Evolutionary conservation across 148 eudicot species (phyloP).

Genomic region (Dianthus caryophyllus): DNA sequence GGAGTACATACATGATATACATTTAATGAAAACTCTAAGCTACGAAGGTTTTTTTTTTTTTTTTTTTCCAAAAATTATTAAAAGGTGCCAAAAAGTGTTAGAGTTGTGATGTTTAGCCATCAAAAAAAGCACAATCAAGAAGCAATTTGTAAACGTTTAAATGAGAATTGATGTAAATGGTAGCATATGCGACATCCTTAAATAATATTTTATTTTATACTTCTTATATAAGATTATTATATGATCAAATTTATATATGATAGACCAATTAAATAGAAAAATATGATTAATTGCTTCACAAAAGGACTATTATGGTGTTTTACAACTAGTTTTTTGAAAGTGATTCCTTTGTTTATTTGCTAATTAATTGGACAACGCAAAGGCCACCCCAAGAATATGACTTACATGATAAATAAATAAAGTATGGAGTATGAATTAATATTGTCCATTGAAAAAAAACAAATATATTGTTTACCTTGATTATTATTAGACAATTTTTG

Average conservation of each 20-base stretch:
- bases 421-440: too few relatives aligned
- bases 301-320: neutral
- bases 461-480: too few relatives aligned
- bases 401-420: too few relatives aligned
- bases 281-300: conserved; percentile 10
- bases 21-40: neutral
- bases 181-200: conserved; percentile 20
- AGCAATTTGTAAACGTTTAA: conserved; percentile 12
- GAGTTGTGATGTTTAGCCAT: conserved; percentile 16
- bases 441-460: too few relatives aligned
- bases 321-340: neutral
- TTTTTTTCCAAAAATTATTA: conserved; percentile 11
- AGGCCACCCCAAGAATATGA: conserved; percentile 1
- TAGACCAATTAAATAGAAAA: conserved; percentile 9
- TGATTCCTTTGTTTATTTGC: conserved; percentile 1
- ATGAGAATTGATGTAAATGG: conserved; percentile 11
- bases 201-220: neutral
- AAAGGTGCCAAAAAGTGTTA: conserved; percentile 3
- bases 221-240: neutral
- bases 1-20: neutral
- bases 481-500: too few relatives aligned
- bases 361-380: conserved; percentile 10
- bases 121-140: conserved; percentile 21
- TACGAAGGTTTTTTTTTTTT: too few relatives aligned
- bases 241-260: conserved; percentile 12